These are phyloP conservation scores for Linnemannia elongata DNA, from an alignment of 192 early-diverging fungal genomes.

Conservation along the genomic window DNA sequence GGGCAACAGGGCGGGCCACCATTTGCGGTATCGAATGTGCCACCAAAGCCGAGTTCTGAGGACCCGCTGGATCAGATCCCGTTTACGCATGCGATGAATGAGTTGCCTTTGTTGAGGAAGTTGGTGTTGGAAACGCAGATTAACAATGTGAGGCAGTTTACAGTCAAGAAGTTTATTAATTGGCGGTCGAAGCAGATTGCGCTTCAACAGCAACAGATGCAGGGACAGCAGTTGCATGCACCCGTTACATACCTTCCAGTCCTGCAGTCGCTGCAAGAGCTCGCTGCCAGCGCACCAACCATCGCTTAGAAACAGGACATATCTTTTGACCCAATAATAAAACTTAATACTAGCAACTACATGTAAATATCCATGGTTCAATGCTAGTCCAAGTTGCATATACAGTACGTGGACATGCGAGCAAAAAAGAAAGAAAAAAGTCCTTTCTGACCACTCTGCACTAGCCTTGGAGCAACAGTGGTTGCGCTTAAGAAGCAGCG, in stretches of 20 bases:
- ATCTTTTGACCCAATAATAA: background rate
- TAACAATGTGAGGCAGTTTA: slow-evolving; percentile 64
- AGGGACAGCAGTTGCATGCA: background rate
- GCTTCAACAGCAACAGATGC: slow-evolving; percentile 30
- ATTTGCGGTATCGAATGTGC: slow-evolving; percentile 61
- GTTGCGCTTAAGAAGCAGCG: background rate
- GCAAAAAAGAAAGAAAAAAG: background rate
- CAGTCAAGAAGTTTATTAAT: slow-evolving; percentile 70
- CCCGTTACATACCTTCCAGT: background rate
- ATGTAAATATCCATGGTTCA: background rate
- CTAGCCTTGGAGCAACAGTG: background rate
- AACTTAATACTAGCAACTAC: background rate
- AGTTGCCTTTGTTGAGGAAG: slow-evolving; percentile 64
- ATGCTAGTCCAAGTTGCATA: too few relatives aligned
- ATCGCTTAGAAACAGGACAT: background rate
- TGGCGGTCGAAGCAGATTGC: slow-evolving; percentile 60
- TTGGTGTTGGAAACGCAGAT: slow-evolving; percentile 67
- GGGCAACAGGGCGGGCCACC: slow-evolving; percentile 66
- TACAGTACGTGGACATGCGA: background rate
- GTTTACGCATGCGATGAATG: slow-evolving; percentile 39
- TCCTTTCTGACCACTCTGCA: background rate
- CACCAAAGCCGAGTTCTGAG: slow-evolving; percentile 7
- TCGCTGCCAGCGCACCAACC: background rate
- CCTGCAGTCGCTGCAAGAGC: background rate
- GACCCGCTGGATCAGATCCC: slow-evolving; percentile 30